These are phyloP conservation scores for Psilocybe tampanensis DNA, from an alignment of 768 basidiomycete genomes.

Conservation along the genomic window DNA sequence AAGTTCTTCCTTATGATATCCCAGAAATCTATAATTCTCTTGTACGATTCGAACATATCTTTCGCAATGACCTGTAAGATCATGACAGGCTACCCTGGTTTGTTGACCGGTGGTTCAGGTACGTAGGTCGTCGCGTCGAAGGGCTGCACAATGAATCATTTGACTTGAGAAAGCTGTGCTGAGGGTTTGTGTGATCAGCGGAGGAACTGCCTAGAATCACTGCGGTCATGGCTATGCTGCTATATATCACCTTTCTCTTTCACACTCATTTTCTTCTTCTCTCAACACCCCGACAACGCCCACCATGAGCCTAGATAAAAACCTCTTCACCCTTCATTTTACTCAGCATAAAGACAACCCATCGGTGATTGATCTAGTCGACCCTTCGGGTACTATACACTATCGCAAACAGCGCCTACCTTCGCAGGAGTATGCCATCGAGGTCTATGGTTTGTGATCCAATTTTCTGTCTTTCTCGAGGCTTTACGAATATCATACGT, in stretches of 20 bases:
- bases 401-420: slow-evolving; percentile 71
- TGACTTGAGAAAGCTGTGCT: no score
- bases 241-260: slow-evolving; percentile 1
- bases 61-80: background rate
- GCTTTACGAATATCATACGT: background rate
- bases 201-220: background rate
- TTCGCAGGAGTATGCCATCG: slow-evolving; percentile 58
- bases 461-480: background rate
- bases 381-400: slow-evolving; percentile 61
- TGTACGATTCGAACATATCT: background rate
- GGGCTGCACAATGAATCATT: no score
- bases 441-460: slow-evolving; percentile 61
- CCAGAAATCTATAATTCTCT: slow-evolving; percentile 2
- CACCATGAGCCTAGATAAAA: slow-evolving; percentile 81
- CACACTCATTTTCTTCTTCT: slow-evolving; percentile 4
- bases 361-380: slow-evolving; percentile 69
- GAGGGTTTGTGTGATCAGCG: no score
- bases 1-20: slow-evolving; percentile 9
- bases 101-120: background rate
- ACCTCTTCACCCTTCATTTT: slow-evolving; percentile 79
- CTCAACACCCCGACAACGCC: slow-evolving; percentile 10
- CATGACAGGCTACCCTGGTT: no score
- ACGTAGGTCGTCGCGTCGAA: background rate
- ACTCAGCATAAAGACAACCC: slow-evolving; percentile 60
- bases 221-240: slow-evolving; percentile 20